Evolutionary conservation across 805 yeast genomes (phyloP), one percentile per base, ranked within the genome.

Genomic region (Cyberlindnera mycetangii): DNA sequence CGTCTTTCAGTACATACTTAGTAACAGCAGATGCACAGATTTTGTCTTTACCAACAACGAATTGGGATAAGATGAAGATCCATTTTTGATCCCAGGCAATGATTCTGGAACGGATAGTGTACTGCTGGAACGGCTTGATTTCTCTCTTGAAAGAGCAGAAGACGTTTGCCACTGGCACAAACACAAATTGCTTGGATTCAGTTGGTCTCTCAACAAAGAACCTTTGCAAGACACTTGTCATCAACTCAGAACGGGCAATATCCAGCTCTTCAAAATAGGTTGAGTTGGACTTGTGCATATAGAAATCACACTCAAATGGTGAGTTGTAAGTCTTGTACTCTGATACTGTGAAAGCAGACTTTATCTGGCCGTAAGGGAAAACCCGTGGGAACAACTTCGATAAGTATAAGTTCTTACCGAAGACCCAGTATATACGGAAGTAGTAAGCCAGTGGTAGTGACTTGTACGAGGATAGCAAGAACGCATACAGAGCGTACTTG

Each of bases 71-170:
- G 11, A 87, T 75, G 58, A 80, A 89, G 12, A 90, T 55, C 96
- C 97, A 89, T 63, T 89, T 90, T 27, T 76, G 71, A 65, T 87
- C 93, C 96, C 96, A 89, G 7, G 92, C 83, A 6, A 85, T 60
- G 16, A 90, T 73, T 31, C 78, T 69, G 3, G 85, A 74, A 28
- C 69, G 68, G 18, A 90, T 70, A 3, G 66, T 51, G 60, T 81
- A 90, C 20, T 55, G 54, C 44, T 75, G 76, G 57, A 81, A 86
- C 1, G 92, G 83, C 54, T 67, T 75, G 59, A 92, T 79, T 57
- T 90, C 96, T 50, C 74, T 77, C 49, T 82, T 72, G 66, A 87
- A 90, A 21, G 76, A 71, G 24, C 84, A 74, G 41, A 75, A 76
- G 9, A 86, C 83, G 8, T 82, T 74, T 2, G 88, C 96, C 20